These are phyloP conservation scores for Gelatoporia subvermispora DNA, from an alignment of 768 basidiomycete species.

Conservation along the genomic window DNA sequence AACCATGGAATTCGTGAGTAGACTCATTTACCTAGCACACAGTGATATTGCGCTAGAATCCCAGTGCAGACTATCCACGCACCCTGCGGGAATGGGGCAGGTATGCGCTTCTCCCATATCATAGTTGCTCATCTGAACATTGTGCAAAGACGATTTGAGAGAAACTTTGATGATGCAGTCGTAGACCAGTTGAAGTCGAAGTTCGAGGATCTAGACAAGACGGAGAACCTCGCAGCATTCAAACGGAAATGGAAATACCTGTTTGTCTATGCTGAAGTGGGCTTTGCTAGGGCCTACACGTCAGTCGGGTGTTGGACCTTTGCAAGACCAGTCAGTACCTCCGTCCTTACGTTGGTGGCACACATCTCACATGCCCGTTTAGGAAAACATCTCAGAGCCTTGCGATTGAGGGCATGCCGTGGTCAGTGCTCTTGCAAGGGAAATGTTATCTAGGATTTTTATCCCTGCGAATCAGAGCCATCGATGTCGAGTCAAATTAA, in stretches of 20 bases:
- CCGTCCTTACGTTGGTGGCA: not conserved
- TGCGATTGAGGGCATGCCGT: no score
- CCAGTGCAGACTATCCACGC: constrained; percentile 15
- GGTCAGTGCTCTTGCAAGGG: no score
- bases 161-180: constrained; percentile 51
- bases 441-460: no score
- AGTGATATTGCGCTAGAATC: no score
- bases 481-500: no score
- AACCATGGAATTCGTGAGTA: constrained; percentile 1
- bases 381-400: no score
- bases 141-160: constrained; percentile 13
- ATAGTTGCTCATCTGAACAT: not conserved
- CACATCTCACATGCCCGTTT: not conserved
- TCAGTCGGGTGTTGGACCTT: constrained; percentile 80
- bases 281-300: constrained; percentile 71
- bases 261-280: constrained; percentile 71
- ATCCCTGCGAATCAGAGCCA: no score
- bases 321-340: constrained; percentile 44
- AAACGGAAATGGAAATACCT: constrained; percentile 77
- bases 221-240: constrained; percentile 57
- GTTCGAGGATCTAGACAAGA: constrained; percentile 50
- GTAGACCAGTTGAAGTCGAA: constrained; percentile 38
- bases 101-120: constrained; percentile 46
- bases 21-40: no score
- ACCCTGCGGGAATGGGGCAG: constrained; percentile 28